These are phyloP conservation scores for Pleurotus pulmonarius DNA, from an alignment of 768 basidiomycete genomes.

Conservation along the genomic window DNA sequence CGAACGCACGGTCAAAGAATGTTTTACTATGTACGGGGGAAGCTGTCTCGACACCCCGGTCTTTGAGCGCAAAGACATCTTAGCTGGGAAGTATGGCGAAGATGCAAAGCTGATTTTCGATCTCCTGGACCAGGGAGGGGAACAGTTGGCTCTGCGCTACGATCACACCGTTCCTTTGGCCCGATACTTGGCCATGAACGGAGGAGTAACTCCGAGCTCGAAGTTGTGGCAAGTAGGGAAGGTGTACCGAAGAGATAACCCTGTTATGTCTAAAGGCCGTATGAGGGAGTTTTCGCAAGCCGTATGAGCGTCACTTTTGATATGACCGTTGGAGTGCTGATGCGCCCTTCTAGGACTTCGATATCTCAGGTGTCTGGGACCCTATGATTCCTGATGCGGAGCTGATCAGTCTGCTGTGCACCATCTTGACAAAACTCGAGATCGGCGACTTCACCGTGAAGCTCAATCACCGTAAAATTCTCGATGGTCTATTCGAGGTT, in stretches of 20 bases:
- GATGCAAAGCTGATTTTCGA: slow-evolving; percentile 98
- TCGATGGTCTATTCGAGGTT: slow-evolving; percentile 95
- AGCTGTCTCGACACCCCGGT: slow-evolving; percentile 96
- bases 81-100: slow-evolving; percentile 97
- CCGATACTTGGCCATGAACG: slow-evolving; percentile 91
- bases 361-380: slow-evolving; percentile 90
- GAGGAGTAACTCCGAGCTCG: slow-evolving; percentile 65
- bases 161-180: slow-evolving; percentile 98
- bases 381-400: slow-evolving; percentile 98
- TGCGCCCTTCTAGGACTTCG: slow-evolving; percentile 71
- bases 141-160: slow-evolving; percentile 90
- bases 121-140: slow-evolving; percentile 95
- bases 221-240: slow-evolving; percentile 99
- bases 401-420: slow-evolving; percentile 76
- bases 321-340: neutral
- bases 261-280: slow-evolving; percentile 95
- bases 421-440: slow-evolving; percentile 77
- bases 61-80: slow-evolving; percentile 94
- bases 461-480: slow-evolving; percentile 93
- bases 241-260: slow-evolving; percentile 94
- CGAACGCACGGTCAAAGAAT: slow-evolving; percentile 81
- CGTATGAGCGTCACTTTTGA: slow-evolving; percentile 37
- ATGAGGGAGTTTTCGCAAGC: slow-evolving; percentile 99
- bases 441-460: slow-evolving; percentile 96
- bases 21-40: slow-evolving; percentile 87